Evolutionary conservation across 164 flowering plant genomes (phyloP).

Genomic region (Magnolia sinica): DNA sequence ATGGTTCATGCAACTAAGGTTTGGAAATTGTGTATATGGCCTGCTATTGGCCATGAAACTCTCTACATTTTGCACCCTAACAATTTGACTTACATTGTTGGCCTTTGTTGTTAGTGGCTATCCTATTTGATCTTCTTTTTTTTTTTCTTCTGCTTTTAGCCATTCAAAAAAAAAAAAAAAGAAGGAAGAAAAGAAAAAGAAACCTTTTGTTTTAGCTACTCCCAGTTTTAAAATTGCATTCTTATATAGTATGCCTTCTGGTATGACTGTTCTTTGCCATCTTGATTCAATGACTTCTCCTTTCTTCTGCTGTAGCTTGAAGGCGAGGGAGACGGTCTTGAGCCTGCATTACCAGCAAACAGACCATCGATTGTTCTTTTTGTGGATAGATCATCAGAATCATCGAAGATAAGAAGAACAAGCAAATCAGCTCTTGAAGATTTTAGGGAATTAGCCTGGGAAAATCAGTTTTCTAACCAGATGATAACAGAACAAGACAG

Average conservation of each 20-base stretch:
- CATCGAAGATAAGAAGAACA: slow-evolving; percentile 38
- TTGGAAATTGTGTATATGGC: not conserved
- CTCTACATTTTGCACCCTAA: not conserved
- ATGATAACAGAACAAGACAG: slow-evolving; percentile 14
- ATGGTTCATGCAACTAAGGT: not conserved
- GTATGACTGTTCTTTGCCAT: not conserved
- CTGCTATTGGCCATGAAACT: not conserved
- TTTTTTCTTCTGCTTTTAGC: not conserved
- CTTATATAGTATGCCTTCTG: not conserved
- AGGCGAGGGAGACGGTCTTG: slow-evolving; percentile 41
- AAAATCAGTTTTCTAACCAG: slow-evolving; percentile 23
- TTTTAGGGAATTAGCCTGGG: slow-evolving; percentile 53
- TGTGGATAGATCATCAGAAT: slow-evolving; percentile 81
- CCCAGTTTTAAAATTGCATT: not conserved
- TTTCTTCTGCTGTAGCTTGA: slow-evolving; percentile 48
- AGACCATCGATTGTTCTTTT: slow-evolving; percentile 74
- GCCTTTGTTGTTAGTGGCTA: not conserved
- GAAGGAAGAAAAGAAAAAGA: not conserved
- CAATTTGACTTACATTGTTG: not conserved
- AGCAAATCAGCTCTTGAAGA: slow-evolving; percentile 57
- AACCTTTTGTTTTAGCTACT: not conserved
- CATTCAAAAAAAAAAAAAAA: not conserved
- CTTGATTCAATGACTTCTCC: slow-evolving; percentile 2
- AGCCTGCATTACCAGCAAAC: slow-evolving; percentile 54
- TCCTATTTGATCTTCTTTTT: not conserved